Evolutionary conservation across 257 asterid genomes (phyloP), one percentile per base, ranked within the genome.

Genomic region (Lavandula angustifolia): DNA sequence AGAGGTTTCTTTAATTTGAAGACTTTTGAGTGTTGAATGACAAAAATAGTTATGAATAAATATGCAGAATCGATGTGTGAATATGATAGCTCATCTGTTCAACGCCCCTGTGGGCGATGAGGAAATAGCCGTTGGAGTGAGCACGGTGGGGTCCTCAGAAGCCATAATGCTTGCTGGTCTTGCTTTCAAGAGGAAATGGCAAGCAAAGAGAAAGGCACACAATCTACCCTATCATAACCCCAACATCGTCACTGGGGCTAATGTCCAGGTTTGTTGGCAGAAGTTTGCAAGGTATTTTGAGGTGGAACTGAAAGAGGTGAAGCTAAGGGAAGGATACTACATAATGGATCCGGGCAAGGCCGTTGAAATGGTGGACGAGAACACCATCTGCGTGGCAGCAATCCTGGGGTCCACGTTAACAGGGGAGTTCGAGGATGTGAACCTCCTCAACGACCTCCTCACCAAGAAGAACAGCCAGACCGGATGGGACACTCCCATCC

Each of bases 141-240:
- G 90, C 17, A 88, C 95, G 1, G 87, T 88, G 37, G 95, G 96
- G 50, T 88, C 96, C 41, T 88, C 96, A 10, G 95, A 88, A 79
- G 96, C 88, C 18, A 86, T 86, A 62, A 88, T 88, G 96, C 92
- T 88, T 40, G 90, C 92, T 6, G 96, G 96, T 6, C 92, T 88
- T 74, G 92, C 96, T 71, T 86, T 88, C 53, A 88, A 88, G 57
- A 83, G 95, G 54, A 88, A 84, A 54, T 88, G 90, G 96, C 90
- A 84, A 65, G 84, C 85, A 0, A 88, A 67, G 75, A 86, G 84
- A 47, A 84, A 84, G 75, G 87, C 84, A 3, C 76, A 68, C 60
- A 82, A 79, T 17, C 80, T 84, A 71, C 92, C 90, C 3, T 80
- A 11, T 1, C 82, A 79, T 62, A 82, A 76, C 14, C 92, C 96